A percentile compares a stretch with the other conserved stretches of the same genome.
Evolutionary conservation across 495 filamentous ascomycete genomes (phyloP).

Genomic region (Penicillium turbatum): DNA sequence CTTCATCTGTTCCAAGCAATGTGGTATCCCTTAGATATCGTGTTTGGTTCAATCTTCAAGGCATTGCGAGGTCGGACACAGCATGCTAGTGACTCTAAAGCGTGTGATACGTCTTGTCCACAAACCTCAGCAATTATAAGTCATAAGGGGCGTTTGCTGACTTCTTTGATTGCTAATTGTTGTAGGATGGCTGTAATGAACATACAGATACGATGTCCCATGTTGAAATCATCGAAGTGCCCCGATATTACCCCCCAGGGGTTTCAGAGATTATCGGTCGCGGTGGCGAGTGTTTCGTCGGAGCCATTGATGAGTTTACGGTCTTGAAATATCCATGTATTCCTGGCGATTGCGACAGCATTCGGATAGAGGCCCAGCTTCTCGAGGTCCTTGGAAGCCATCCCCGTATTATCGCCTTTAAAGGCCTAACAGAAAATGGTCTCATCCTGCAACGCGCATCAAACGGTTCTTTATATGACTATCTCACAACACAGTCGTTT

Average conservation of each 20-base stretch:
- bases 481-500: slow-evolving; percentile 10
- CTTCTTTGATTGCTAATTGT: no score
- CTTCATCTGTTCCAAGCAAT: no score
- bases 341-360: slow-evolving; percentile 25
- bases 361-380: slow-evolving; percentile 20
- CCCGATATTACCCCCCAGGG: slow-evolving; percentile 25
- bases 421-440: slow-evolving; percentile 15
- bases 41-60: no score
- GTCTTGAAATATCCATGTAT: slow-evolving; percentile 37
- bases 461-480: slow-evolving; percentile 14
- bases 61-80: no score
- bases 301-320: slow-evolving; percentile 43
- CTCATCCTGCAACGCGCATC: slow-evolving; percentile 14
- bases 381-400: slow-evolving; percentile 14
- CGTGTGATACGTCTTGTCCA: no score
- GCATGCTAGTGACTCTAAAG: no score
- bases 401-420: slow-evolving; percentile 16
- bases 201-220: neutral
- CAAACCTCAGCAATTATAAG: no score
- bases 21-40: no score
- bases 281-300: slow-evolving; percentile 27
- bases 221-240: neutral
- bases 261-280: slow-evolving; percentile 34
- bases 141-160: no score
- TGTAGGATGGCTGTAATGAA: neutral